These are phyloP conservation scores for Penicillium cosmopolitanum DNA, from an alignment of 495 filamentous ascomycete genomes.

Conservation along the genomic window DNA sequence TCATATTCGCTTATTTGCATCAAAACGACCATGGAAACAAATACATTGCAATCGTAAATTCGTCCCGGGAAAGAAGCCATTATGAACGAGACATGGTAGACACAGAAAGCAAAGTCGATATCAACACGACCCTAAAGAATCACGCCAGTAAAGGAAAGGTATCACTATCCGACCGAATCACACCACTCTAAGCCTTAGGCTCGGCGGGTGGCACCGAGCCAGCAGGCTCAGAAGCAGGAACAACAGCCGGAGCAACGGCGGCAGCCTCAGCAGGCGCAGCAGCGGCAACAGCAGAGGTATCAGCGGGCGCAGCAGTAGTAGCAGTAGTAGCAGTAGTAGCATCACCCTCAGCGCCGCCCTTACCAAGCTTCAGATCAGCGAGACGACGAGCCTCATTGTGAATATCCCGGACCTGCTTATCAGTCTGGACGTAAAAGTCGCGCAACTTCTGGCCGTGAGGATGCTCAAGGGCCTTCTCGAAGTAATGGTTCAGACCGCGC, in stretches of 20 bases:
- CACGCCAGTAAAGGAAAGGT: constrained; percentile 4
- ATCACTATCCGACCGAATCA: constrained; percentile 6
- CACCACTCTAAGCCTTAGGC: constrained; percentile 31
- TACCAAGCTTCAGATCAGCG: constrained; percentile 81
- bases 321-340: constrained; percentile 32
- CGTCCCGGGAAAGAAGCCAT: constrained; percentile 6
- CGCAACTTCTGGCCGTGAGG: constrained; percentile 85
- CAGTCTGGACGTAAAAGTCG: constrained; percentile 78
- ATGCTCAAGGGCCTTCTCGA: constrained; percentile 85
- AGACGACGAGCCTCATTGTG: constrained; percentile 86
- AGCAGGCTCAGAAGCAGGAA: constrained; percentile 23
- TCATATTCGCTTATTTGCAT: neutral
- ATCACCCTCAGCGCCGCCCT: constrained; percentile 47
- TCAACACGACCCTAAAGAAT: constrained; percentile 8
- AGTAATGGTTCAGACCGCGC: constrained; percentile 76
- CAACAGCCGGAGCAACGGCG: constrained; percentile 19
- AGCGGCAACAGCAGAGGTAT: constrained; percentile 13
- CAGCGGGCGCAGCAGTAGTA: constrained; percentile 15
- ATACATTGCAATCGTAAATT: constrained; percentile 24
- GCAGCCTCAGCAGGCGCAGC: constrained; percentile 18
- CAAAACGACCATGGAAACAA: constrained; percentile 9
- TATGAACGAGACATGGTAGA: no score
- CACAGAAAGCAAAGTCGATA: constrained; percentile 9
- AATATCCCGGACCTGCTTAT: constrained; percentile 89
- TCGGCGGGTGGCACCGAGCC: constrained; percentile 33